These are phyloP conservation scores for Sisymbrium irio DNA, from an alignment of 345 rosid species.

Conservation along the genomic window DNA sequence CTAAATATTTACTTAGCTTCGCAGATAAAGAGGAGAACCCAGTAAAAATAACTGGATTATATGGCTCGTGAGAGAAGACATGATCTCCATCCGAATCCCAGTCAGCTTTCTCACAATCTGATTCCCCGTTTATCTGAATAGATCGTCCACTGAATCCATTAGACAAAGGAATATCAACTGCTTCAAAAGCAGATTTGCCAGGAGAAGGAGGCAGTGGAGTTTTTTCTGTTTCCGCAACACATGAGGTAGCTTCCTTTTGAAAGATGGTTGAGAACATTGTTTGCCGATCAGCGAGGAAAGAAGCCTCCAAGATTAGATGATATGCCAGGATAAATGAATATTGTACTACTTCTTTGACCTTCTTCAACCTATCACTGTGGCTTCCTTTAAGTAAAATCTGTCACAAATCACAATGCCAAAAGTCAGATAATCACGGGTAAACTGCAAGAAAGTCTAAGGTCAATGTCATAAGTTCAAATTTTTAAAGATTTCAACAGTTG, in stretches of 20 bases:
- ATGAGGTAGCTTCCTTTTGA: constrained; percentile 34
- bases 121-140: constrained; percentile 30
- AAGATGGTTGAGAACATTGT: constrained; percentile 76
- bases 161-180: constrained; percentile 47
- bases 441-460: constrained; percentile 13
- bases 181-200: constrained; percentile 28
- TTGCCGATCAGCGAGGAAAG: constrained; percentile 75
- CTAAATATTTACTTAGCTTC: constrained; percentile 62
- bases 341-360: constrained; percentile 76
- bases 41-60: constrained; percentile 70
- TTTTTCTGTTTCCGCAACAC: constrained; percentile 32
- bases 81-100: constrained; percentile 38
- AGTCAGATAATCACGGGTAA: constrained; percentile 6
- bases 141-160: constrained; percentile 42
- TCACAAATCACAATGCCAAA: constrained; percentile 26
- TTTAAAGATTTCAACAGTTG: constrained; percentile 1
- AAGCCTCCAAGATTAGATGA: constrained; percentile 89
- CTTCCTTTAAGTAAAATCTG: constrained; percentile 94
- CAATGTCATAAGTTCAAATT: neutral
- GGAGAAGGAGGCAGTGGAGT: constrained; percentile 32
- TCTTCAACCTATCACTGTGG: constrained; percentile 75
- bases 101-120: constrained; percentile 32
- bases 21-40: constrained; percentile 82
- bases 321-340: constrained; percentile 65
- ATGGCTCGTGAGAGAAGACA: constrained; percentile 58